Evolutionary conservation across 441 rosid species (phyloP), one percentile per base, ranked within the genome.

Genomic region (Biscutella laevigata): DNA sequence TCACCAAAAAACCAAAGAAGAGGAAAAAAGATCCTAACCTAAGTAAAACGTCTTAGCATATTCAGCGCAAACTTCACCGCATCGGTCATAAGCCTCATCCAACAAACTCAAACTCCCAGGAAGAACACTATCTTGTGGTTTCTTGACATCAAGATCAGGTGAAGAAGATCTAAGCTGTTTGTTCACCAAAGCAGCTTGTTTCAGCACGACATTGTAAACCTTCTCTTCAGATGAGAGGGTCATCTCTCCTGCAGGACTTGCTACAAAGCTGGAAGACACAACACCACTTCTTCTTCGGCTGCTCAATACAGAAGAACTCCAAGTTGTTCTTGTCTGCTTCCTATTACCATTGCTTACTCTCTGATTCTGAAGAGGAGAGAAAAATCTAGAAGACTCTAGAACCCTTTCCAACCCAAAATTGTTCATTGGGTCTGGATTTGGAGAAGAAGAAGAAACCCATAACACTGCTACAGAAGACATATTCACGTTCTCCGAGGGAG

Each of bases 1-100:
- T 51, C 34, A 45, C 32, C 35, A 22, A 32, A 42, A 32, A n/a
- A n/a, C 43, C 21, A 40, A 9, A 34, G 33, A 53, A 51, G 42
- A 34, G 1, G 28, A 36, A 4, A 16, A 39, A 11, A 48, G 28
- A 62, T 24, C 51, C 74, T 38, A 48, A 85, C 95, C 95, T 48
- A 88, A 75, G 69, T 81, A 88, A 64, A 85, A 85, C 4, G 95
- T 88, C 64, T 83, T 88, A 53, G 96, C 95, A 69, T 88, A 83
- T 67, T 85, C 96, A 2, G 96, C 95, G 51, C 92, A 88, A 69
- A 85, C 79, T 76, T 81, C 85, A 11, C 89, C 82, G 33, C 90
- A 85, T 4, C 95, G 76, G 36, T 78, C 88, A 59, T 81, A 88
- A 35, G 97, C 92, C 41, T 85, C 97, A 41, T 63, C 73, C 67